A percentile compares a stretch with the other conserved stretches of the same genome.
phyloP scores from a whole-genome alignment of 257 asterid species.

The Solanum chmielewskii region DNA sequence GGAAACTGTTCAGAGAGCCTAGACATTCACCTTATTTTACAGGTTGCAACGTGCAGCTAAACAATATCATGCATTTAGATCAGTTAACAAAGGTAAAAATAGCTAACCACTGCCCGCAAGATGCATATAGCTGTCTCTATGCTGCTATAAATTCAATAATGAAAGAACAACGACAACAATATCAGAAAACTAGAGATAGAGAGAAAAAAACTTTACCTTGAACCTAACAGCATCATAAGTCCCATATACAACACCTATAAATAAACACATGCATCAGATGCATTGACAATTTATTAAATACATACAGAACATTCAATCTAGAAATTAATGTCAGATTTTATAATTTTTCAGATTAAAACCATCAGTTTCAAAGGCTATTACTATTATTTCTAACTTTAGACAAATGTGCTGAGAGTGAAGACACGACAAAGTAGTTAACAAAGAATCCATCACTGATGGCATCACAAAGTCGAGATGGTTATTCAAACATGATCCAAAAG shows the following conservation, averaged over 20 bases:
- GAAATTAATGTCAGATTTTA: background rate
- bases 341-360: background rate
- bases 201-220: slow-evolving; percentile 14
- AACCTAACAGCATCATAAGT: slow-evolving; percentile 26
- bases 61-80: background rate
- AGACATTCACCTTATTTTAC: background rate
- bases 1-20: background rate
- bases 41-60: background rate
- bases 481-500: background rate
- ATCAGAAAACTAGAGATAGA: background rate
- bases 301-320: background rate
- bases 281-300: background rate
- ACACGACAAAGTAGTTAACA: background rate
- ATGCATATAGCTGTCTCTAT: background rate
- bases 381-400: background rate
- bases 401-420: background rate
- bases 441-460: background rate
- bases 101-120: background rate
- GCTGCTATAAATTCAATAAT: background rate
- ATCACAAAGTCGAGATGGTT: background rate
- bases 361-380: background rate
- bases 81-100: background rate
- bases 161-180: background rate
- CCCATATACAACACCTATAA: slow-evolving; percentile 32
- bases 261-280: background rate